A percentile compares a stretch with the other conserved stretches of the same genome.
These are phyloP conservation scores for Nakaseomyces nivariensis DNA, from an alignment of 1,139 yeast genomes.

Conservation along the genomic window DNA sequence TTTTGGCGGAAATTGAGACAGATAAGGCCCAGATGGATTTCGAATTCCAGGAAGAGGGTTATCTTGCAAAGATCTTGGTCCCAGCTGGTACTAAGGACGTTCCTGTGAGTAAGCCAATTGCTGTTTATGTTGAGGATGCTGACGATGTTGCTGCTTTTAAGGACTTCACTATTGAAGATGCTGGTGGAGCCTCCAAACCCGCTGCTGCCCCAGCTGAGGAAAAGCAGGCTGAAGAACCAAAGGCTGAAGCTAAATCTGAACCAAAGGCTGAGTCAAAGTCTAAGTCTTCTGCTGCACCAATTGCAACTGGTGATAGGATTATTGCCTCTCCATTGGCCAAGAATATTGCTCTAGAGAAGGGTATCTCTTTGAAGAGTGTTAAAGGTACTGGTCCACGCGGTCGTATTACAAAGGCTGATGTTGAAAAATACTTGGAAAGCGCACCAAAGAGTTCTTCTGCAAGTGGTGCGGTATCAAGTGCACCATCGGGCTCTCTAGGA, in stretches of 20 bases:
- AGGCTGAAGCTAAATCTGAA: slow-evolving; percentile 1
- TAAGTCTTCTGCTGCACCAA: slow-evolving; percentile 13
- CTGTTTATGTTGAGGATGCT: slow-evolving; percentile 86
- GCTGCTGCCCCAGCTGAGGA: slow-evolving; percentile 3
- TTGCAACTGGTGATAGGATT: slow-evolving; percentile 48
- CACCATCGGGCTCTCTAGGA: slow-evolving; percentile 42
- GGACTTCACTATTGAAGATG: slow-evolving; percentile 80
- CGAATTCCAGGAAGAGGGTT: slow-evolving; percentile 98
- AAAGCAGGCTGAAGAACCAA: slow-evolving; percentile 10
- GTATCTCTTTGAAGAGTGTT: slow-evolving; percentile 73
- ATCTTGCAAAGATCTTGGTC: slow-evolving; percentile 78
- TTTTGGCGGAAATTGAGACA: slow-evolving; percentile 93
- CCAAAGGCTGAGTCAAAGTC: neutral
- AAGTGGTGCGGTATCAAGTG: slow-evolving; percentile 31
- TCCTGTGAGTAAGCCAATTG: slow-evolving; percentile 92
- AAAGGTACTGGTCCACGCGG: slow-evolving; percentile 94
- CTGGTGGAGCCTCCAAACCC: slow-evolving; percentile 29
- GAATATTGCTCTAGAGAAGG: slow-evolving; percentile 85
- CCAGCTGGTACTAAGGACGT: slow-evolving; percentile 84
- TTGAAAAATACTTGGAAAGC: slow-evolving; percentile 51
- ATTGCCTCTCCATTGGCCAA: slow-evolving; percentile 95
- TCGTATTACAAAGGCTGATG: slow-evolving; percentile 84
- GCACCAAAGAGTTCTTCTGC: slow-evolving; percentile 15
- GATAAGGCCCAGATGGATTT: slow-evolving; percentile 99
- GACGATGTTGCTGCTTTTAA: slow-evolving; percentile 81